Percentiles rank a stretch among this genome's conserved stretches.
Conservation (phyloP, 2,329 filamentous ascomycete species). For the Mycogone perniciosa region DNA sequence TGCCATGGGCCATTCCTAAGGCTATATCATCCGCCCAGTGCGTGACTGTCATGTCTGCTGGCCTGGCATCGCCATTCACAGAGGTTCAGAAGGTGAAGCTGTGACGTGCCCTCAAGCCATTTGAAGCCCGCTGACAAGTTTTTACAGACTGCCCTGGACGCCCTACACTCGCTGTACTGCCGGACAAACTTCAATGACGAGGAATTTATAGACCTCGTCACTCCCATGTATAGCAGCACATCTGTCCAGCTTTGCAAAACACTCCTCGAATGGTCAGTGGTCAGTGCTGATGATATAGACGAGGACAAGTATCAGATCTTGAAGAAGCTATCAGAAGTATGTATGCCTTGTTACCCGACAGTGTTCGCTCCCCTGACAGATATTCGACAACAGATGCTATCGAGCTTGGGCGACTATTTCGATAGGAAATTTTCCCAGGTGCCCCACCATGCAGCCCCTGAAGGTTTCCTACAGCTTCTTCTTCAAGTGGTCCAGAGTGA, state of each 20-base stretch:
- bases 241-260: conserved; percentile 65
- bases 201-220: conserved; percentile 72
- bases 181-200: conserved; percentile 67
- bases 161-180: conserved; percentile 74
- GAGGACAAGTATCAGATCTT: conserved; percentile 87
- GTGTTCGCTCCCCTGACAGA: not conserved
- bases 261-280: conserved; percentile 72
- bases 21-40: conserved; percentile 67
- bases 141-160: conserved; percentile 68
- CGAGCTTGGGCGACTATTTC: conserved; percentile 76
- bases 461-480: conserved; percentile 72
- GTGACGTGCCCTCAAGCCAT: not conserved
- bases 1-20: conserved; percentile 83
- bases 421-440: conserved; percentile 67
- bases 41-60: conserved; percentile 63
- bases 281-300: conserved; percentile 76
- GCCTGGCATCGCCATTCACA: conserved; percentile 63
- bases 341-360: conserved; percentile 13
- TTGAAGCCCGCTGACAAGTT: conserved; percentile 17
- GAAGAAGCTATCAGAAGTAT: conserved; percentile 89
- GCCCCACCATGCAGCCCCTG: conserved; percentile 57
- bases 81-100: conserved; percentile 61
- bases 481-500: conserved; percentile 73
- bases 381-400: conserved; percentile 59
- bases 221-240: conserved; percentile 68